A percentile compares a stretch with the other conserved stretches of the same genome.
Evolutionary conservation across 352 stramenopile species (phyloP).

Genomic region (Phytophthora litchii): DNA sequence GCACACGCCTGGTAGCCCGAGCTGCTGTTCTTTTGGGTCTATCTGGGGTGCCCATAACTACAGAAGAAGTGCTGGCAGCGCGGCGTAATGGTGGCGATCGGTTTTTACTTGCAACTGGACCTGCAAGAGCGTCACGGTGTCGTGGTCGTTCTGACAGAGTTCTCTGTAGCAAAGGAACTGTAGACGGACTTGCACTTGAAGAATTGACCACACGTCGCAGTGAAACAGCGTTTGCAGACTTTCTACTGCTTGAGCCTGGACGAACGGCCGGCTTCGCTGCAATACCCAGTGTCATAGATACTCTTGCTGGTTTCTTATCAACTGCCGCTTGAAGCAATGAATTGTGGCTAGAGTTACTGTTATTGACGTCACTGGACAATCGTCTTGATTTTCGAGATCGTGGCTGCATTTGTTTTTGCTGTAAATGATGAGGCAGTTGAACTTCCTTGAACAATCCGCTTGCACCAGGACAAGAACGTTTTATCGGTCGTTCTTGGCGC

Average conservation of each 20-base stretch:
- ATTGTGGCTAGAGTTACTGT: constrained; percentile 14
- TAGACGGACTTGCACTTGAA: constrained; percentile 10
- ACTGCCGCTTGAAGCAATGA: constrained; percentile 11
- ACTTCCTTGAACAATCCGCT: constrained; percentile 60
- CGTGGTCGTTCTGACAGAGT: constrained; percentile 19
- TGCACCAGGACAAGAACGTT: constrained; percentile 41
- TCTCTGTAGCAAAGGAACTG: constrained; percentile 11
- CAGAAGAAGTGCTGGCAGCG: constrained; percentile 25
- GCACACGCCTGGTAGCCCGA: constrained; percentile 46
- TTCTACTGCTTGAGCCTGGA: background rate
- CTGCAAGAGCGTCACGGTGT: background rate
- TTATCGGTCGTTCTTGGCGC: constrained; percentile 56
- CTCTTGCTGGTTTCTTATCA: constrained; percentile 4
- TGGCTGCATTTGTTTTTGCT: constrained; percentile 27
- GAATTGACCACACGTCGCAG: constrained; percentile 10
- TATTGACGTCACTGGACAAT: constrained; percentile 14
- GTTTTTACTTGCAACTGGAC: constrained; percentile 9
- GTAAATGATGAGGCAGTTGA: constrained; percentile 24
- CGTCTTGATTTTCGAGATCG: constrained; percentile 26
- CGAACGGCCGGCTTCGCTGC: background rate
- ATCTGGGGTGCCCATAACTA: constrained; percentile 85
- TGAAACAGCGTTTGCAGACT: constrained; percentile 9
- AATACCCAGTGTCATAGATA: constrained; percentile 2
- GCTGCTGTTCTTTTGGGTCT: constrained; percentile 60
- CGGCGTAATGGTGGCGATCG: constrained; percentile 13